A percentile compares a stretch with the other conserved stretches of the same genome.
These are phyloP conservation scores for Hymenoscyphus fructigenus DNA, from an alignment of 2,329 filamentous ascomycete genomes.

Conservation along the genomic window DNA sequence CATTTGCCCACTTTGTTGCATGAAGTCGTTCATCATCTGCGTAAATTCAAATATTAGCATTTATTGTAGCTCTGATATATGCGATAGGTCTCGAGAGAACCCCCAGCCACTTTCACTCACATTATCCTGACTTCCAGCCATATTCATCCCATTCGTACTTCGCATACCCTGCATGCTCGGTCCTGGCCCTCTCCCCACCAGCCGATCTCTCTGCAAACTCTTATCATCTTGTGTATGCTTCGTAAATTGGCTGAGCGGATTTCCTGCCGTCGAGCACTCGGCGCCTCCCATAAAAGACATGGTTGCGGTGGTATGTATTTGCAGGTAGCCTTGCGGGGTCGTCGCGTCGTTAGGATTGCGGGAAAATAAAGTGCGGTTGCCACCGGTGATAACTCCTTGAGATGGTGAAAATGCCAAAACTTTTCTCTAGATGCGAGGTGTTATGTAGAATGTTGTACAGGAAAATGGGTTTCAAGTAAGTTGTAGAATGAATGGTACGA, in stretches of 20 bases:
- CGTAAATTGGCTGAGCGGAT: constrained; percentile 94
- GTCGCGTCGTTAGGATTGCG: not conserved
- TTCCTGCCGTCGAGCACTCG: constrained; percentile 94
- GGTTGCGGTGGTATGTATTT: not conserved
- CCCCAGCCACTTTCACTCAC: constrained; percentile 40
- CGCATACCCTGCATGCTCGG: constrained; percentile 75
- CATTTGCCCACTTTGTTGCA: constrained; percentile 71
- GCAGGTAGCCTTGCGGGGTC: not conserved
- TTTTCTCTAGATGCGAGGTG: constrained; percentile 3
- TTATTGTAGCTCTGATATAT: not conserved
- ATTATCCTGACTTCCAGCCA: constrained; percentile 65
- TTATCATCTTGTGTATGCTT: constrained; percentile 98
- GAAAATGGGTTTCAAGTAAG: not conserved
- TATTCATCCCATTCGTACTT: constrained; percentile 53
- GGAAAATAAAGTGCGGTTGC: not conserved
- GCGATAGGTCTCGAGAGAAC: not conserved
- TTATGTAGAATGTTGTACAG: not conserved
- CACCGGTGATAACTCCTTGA: not conserved
- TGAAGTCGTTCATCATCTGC: constrained; percentile 90
- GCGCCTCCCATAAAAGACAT: constrained; percentile 98
- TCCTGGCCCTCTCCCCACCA: constrained; percentile 72
- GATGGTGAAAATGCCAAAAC: not conserved
- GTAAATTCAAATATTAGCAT: constrained; percentile 6
- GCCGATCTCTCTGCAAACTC: constrained; percentile 85
- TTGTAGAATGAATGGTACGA: constrained; percentile 3